Evolutionary conservation across 1,139 yeast genomes (phyloP).

Genomic region (Protomyces inundatus): DNA sequence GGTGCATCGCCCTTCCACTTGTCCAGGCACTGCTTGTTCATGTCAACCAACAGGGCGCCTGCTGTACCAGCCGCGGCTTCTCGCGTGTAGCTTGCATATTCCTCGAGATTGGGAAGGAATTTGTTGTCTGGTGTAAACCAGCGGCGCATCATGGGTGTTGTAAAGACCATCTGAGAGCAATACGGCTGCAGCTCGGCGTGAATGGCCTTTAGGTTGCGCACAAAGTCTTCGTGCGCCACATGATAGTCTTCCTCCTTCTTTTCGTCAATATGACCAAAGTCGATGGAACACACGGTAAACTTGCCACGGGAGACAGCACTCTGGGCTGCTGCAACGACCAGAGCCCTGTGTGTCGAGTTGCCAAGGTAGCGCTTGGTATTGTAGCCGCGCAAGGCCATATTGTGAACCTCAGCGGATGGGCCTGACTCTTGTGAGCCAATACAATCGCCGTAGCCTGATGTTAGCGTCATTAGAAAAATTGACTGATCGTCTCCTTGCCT

Average conservation of each 20-base stretch:
- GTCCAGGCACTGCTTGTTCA: no score
- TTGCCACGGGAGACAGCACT: background rate
- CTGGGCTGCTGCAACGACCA: background rate
- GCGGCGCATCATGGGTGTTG: background rate
- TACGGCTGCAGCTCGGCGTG: background rate
- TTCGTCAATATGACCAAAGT: background rate
- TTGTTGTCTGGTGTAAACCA: background rate
- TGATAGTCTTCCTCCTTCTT: background rate
- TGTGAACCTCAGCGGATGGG: background rate
- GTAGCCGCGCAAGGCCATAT: background rate
- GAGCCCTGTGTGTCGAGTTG: background rate
- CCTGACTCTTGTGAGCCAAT: background rate
- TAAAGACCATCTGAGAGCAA: background rate
- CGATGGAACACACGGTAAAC: background rate
- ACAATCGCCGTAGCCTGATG: background rate
- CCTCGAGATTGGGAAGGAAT: no score
- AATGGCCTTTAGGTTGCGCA: background rate
- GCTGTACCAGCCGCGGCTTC: no score
- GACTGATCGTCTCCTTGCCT: background rate
- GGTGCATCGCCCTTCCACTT: no score
- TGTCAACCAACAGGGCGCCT: no score
- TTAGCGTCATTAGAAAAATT: background rate
- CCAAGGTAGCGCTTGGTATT: background rate
- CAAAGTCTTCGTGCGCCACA: background rate
- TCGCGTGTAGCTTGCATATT: no score